Evolutionary conservation across 2,329 filamentous ascomycete genomes (phyloP).

Genomic region (Coniochaeta prunicola): DNA sequence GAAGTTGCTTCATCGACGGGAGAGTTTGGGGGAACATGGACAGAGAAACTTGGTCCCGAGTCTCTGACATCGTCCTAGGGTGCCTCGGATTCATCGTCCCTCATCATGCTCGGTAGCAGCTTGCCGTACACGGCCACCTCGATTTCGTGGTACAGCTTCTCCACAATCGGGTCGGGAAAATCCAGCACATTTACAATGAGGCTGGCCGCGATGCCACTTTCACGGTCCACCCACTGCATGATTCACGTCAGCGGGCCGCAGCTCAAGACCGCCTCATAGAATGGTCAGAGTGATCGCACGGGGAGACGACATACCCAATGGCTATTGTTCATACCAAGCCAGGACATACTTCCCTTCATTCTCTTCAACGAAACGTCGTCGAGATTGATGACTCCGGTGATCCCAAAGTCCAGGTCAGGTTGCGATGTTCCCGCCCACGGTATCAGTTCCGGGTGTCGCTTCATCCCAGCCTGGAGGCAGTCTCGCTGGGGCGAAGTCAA

Average conservation of each 20-base stretch:
- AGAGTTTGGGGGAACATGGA: too few relatives aligned
- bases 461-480: slow-evolving; percentile 24
- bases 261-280: background rate
- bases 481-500: slow-evolving; percentile 22
- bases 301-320: slow-evolving; percentile 28
- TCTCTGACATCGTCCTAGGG: background rate
- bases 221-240: slow-evolving; percentile 21
- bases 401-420: slow-evolving; percentile 26
- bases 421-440: slow-evolving; percentile 8
- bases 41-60: too few relatives aligned
- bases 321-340: slow-evolving; percentile 34
- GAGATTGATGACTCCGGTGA: slow-evolving; percentile 31
- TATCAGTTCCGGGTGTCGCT: slow-evolving; percentile 9
- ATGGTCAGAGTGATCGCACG: background rate
- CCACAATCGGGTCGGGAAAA: slow-evolving; percentile 26
- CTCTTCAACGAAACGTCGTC: slow-evolving; percentile 30
- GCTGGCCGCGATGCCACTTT: slow-evolving; percentile 29
- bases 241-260: background rate
- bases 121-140: slow-evolving; percentile 29
- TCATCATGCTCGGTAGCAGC: slow-evolving; percentile 3
- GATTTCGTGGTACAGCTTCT: slow-evolving; percentile 29
- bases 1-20: too few relatives aligned
- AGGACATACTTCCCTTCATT: slow-evolving; percentile 32
- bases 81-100: background rate
- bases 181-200: slow-evolving; percentile 31